Evolutionary conservation across 2,329 filamentous ascomycete species (phyloP), one percentile per base, ranked within the genome.

Genomic region (Cladophialophora chaetospira): DNA sequence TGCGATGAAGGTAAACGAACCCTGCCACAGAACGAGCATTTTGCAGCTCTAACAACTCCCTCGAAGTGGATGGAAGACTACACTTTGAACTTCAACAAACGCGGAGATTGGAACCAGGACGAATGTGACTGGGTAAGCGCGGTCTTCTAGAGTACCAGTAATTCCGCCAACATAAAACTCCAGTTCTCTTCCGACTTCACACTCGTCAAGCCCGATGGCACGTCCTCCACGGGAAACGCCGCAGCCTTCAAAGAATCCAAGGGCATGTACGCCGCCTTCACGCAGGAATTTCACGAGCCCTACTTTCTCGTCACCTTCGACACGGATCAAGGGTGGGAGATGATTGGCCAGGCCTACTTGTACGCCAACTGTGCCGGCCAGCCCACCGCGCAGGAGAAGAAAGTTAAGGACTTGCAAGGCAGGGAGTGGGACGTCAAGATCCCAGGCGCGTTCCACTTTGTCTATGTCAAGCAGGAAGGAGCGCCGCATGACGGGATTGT

Each of bases 31-130:
- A n/a, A n/a, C n/a, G n/a, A n/a, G n/a, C n/a, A n/a, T n/a, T n/a
- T n/a, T n/a, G n/a, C n/a, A n/a, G n/a, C n/a, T n/a, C n/a, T n/a
- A n/a, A n/a, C n/a, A n/a, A n/a, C n/a, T n/a, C n/a, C n/a, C n/a
- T n/a, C n/a, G n/a, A n/a, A 63, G 38, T 65, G 57, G 56, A 63
- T 65, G 59, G 58, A 63, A 42, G 55, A 59, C 28, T 63, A 61
- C 21, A 65, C 61, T 15, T 23, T 47, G 23, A 44, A 36, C 31
- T 57, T 58, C 56, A 62, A 62, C 48, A 43, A 48, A 28, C 55
- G 53, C n/a, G 53, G 25, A 23, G 28, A 36, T 21, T 62, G 60
- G 60, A 43, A 50, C 9, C 26, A 57, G 19, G 49, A 35, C 4
- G 21, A 49, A 28, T 45, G 29, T 23, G 60, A 63, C 51, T 64